Percentiles rank a stretch among this genome's conserved stretches.
These are phyloP conservation scores for Atkinsonella texensis DNA, from an alignment of 2,329 filamentous ascomycete genomes.

Conservation along the genomic window DNA sequence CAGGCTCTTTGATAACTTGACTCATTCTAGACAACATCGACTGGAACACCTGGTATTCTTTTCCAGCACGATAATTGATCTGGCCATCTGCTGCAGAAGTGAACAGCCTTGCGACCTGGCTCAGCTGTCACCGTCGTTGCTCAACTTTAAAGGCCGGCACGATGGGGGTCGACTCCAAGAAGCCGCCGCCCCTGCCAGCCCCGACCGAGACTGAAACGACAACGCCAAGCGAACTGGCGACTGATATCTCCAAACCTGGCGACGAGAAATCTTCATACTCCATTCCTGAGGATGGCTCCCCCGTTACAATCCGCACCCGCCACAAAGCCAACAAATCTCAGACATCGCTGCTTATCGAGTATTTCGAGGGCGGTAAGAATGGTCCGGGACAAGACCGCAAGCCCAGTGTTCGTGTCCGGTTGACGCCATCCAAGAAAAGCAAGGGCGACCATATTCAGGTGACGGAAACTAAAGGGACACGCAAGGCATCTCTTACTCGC, in stretches of 20 bases:
- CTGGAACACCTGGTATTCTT: neutral
- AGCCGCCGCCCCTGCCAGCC: slow-evolving; percentile 58
- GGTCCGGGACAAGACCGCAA: slow-evolving; percentile 49
- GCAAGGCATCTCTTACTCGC: slow-evolving; percentile 48
- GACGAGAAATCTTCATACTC: slow-evolving; percentile 66
- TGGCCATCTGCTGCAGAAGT: neutral
- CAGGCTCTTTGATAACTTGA: slow-evolving; percentile 9
- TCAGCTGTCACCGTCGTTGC: neutral
- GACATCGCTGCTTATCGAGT: slow-evolving; percentile 87
- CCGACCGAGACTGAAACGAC: slow-evolving; percentile 63
- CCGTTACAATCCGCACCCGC: slow-evolving; percentile 80
- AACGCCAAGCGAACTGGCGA: slow-evolving; percentile 48
- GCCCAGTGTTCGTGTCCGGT: slow-evolving; percentile 67
- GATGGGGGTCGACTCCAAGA: slow-evolving; percentile 45
- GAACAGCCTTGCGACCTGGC: neutral
- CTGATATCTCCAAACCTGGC: slow-evolving; percentile 55
- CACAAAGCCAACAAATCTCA: slow-evolving; percentile 55
- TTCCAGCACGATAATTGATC: too few species aligned
- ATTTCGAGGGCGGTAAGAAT: slow-evolving; percentile 72
- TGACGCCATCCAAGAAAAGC: slow-evolving; percentile 65
- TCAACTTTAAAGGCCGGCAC: slow-evolving; percentile 18
- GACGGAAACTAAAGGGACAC: slow-evolving; percentile 63
- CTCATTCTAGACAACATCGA: neutral
- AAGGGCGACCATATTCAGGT: slow-evolving; percentile 73
- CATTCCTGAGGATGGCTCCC: slow-evolving; percentile 76